Percentiles rank a stretch among this genome's conserved stretches.
Conservation (phyloP, 2,329 filamentous ascomycete genomes). For the Pyrenochaeta sp. region DNA sequence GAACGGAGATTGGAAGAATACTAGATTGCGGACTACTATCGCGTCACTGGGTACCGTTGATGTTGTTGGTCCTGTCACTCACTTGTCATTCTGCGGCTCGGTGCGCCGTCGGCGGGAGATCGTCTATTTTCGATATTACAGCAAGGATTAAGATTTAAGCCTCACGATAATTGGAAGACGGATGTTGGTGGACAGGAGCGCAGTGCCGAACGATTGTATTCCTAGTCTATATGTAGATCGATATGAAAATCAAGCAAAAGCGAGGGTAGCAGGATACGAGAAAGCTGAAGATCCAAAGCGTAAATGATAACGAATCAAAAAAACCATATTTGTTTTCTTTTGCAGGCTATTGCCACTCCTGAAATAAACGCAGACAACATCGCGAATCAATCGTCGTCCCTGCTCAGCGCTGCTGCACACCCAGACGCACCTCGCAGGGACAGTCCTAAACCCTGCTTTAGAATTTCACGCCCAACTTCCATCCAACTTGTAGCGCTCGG, state of each 20-base stretch:
- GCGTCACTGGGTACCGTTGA: not conserved
- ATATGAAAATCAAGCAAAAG: conserved; percentile 1
- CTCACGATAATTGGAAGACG: conserved; percentile 3
- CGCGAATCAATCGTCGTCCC: not conserved
- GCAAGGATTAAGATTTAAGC: conserved; percentile 4
- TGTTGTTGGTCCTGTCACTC: no score
- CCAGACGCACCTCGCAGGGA: not conserved
- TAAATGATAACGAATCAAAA: not conserved
- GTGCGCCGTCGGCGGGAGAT: conserved; percentile 8
- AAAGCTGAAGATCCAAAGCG: not conserved
- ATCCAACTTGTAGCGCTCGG: conserved; percentile 54
- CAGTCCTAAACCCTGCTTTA: conserved; percentile 6
- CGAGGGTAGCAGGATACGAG: not conserved
- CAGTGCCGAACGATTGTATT: not conserved
- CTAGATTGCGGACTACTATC: not conserved
- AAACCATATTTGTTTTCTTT: not conserved
- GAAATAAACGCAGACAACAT: not conserved
- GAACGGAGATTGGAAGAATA: conserved; percentile 12
- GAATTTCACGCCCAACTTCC: conserved; percentile 49
- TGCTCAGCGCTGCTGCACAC: conserved; percentile 2
- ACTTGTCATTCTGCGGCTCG: not conserved
- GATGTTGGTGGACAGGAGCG: not conserved
- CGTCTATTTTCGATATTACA: conserved; percentile 8
- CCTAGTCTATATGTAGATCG: not conserved
- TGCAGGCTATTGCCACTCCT: not conserved